Conservation (phyloP, 73 alveolate species). For the Paramecium pentaurelia region DNA sequence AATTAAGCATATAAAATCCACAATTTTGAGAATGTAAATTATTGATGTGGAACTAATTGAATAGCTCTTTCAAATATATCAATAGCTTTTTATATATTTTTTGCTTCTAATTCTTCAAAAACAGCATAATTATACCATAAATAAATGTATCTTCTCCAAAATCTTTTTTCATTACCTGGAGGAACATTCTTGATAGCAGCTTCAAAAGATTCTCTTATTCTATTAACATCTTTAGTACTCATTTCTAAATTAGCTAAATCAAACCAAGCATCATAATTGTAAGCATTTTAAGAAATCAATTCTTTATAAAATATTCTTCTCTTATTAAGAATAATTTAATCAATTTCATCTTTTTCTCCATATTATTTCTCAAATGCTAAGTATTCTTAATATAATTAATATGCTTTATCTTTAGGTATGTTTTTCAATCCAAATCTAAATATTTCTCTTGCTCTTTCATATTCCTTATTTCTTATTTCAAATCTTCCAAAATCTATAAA, state of each 20-base stretch:
- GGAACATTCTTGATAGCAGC: slow-evolving; percentile 57
- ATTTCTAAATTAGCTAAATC: slow-evolving; percentile 59
- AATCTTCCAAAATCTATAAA: slow-evolving; percentile 89
- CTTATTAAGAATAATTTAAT: slow-evolving; percentile 88
- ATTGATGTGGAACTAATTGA: slow-evolving; percentile 83
- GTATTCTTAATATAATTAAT: slow-evolving; percentile 81
- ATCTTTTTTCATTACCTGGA: slow-evolving; percentile 58
- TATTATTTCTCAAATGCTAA: slow-evolving; percentile 95
- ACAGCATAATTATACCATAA: slow-evolving; percentile 96
- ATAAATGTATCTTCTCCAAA: slow-evolving; percentile 45
- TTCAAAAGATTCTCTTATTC: slow-evolving; percentile 59
- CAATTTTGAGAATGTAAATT: slow-evolving; percentile 86
- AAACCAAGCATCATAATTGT: slow-evolving; percentile 66
- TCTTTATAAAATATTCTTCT: slow-evolving; percentile 78
- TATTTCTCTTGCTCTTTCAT: slow-evolving; percentile 95
- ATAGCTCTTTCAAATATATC: slow-evolving; percentile 77
- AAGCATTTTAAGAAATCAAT: slow-evolving; percentile 32
- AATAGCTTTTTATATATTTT: slow-evolving; percentile 71
- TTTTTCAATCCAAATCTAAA: slow-evolving; percentile 93
- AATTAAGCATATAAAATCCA: slow-evolving; percentile 92
- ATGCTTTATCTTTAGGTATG: slow-evolving; percentile 77
- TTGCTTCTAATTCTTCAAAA: slow-evolving; percentile 87
- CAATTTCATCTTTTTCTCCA: slow-evolving; percentile 97
- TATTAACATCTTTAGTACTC: slow-evolving; percentile 34
- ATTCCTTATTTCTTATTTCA: slow-evolving; percentile 90